Conservation (phyloP, 371 early-diverging fungal genomes). For the Mucor plumbeus region DNA sequence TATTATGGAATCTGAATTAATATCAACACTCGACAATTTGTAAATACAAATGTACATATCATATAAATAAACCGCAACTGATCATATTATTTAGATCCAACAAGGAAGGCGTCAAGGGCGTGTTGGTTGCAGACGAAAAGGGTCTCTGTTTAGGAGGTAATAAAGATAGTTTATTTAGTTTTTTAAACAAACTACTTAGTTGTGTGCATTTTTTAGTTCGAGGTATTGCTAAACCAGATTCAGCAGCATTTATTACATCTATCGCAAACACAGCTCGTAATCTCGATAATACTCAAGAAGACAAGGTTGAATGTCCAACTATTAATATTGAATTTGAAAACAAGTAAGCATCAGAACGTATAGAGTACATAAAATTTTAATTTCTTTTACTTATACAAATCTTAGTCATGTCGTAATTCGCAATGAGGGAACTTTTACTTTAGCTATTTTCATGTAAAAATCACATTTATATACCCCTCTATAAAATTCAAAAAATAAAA, state of each 20-base stretch:
- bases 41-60: constrained; percentile 10
- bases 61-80: neutral
- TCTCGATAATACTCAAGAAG: constrained; percentile 34
- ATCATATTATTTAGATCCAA: constrained; percentile 29
- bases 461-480: neutral
- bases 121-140: constrained; percentile 49
- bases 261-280: constrained; percentile 45
- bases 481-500: neutral
- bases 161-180: neutral
- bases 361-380: neutral
- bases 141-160: constrained; percentile 55
- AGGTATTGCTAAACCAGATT: constrained; percentile 47
- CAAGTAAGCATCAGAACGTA: constrained; percentile 24
- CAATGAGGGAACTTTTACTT: constrained; percentile 49
- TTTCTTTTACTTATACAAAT: neutral
- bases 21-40: constrained; percentile 35
- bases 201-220: constrained; percentile 24
- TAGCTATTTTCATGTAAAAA: constrained; percentile 49
- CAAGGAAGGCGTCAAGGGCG: constrained; percentile 55
- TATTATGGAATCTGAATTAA: constrained; percentile 39
- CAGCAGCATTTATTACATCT: constrained; percentile 46
- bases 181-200: neutral
- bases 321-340: constrained; percentile 51
- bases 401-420: constrained; percentile 49
- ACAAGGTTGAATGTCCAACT: constrained; percentile 48